Percentiles rank a stretch among this genome's conserved stretches.
These are phyloP conservation scores for Rhinocladiella mackenziei DNA, from an alignment of 2,329 filamentous ascomycete species.

Conservation along the genomic window DNA sequence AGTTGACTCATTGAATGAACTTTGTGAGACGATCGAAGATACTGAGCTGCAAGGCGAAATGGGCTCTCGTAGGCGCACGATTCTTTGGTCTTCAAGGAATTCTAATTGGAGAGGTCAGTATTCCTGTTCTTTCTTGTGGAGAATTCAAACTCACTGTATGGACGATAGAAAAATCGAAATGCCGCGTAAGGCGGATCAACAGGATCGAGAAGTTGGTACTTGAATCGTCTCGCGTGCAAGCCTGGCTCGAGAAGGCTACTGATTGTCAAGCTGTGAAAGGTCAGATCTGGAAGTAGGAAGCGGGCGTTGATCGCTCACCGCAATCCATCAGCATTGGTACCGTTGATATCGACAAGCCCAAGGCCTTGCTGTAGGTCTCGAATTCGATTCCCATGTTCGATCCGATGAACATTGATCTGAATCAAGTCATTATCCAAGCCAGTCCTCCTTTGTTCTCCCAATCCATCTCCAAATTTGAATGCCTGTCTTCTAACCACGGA, in stretches of 20 bases:
- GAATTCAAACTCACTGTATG: conserved; percentile 12
- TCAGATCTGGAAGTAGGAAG: conserved; percentile 1
- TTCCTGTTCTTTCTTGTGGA: not conserved
- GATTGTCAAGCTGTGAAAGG: conserved; percentile 18
- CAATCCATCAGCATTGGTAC: conserved; percentile 11
- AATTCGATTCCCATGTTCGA: conserved; percentile 24
- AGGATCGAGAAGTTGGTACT: conserved; percentile 48
- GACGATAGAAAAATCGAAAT: conserved; percentile 36
- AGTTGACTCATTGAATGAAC: conserved; percentile 4
- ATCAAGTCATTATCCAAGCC: conserved; percentile 20
- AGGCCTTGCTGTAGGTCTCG: conserved; percentile 11
- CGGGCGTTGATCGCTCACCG: conserved; percentile 9
- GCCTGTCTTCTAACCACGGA: conserved; percentile 18
- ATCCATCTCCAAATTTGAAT: conserved; percentile 19
- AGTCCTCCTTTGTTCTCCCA: conserved; percentile 7
- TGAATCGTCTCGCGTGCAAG: conserved; percentile 35
- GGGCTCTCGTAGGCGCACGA: not conserved
- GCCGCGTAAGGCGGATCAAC: conserved; percentile 46
- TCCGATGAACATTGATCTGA: conserved; percentile 25
- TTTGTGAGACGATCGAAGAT: conserved; percentile 8
- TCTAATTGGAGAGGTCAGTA: conserved; percentile 9
- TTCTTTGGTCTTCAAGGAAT: conserved; percentile 10
- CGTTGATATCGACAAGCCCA: conserved; percentile 5
- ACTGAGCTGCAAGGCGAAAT: conserved; percentile 4
- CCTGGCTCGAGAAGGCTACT: conserved; percentile 25